Conservation (phyloP, 2,329 filamentous ascomycete genomes). For the Scedosporium dehoogii region DNA sequence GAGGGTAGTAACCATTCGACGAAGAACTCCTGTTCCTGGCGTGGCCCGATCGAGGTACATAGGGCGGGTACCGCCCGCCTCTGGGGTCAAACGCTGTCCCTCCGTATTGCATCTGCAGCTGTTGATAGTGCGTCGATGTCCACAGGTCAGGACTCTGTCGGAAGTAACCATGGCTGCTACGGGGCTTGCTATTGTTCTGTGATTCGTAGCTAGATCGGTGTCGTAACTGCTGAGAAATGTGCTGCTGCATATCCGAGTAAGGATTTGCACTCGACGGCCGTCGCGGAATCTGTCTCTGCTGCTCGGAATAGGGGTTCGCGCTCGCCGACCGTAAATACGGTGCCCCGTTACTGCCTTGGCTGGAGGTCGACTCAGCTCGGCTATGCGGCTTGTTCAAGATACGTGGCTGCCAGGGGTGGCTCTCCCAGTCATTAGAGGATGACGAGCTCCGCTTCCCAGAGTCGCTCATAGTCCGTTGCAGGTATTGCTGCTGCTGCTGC, state of each 20-base stretch:
- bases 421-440: constrained; percentile 13
- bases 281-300: constrained; percentile 1
- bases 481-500: constrained; percentile 12
- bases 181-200: neutral
- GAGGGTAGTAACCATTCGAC: constrained; percentile 12
- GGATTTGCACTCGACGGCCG: constrained; percentile 7
- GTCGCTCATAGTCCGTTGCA: neutral
- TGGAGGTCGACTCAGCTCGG: constrained; percentile 22
- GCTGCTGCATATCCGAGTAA: neutral
- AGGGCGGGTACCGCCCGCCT: constrained; percentile 19
- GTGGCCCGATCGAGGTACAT: constrained; percentile 25
- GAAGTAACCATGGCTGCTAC: constrained; percentile 6
- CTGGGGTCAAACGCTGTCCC: constrained; percentile 1
- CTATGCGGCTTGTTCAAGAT: constrained; percentile 17
- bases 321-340: constrained; percentile 7
- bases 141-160: constrained; percentile 11
- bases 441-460: neutral
- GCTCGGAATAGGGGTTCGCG: constrained; percentile 3
- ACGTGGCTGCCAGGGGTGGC: constrained; percentile 16
- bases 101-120: constrained; percentile 11
- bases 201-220: constrained; percentile 23
- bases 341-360: constrained; percentile 13
- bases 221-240: constrained; percentile 14
- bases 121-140: constrained; percentile 10
- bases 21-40: constrained; percentile 27